Evolutionary conservation across 371 early-diverging fungal genomes (phyloP).

Genomic region (Scutellospora calospora): DNA sequence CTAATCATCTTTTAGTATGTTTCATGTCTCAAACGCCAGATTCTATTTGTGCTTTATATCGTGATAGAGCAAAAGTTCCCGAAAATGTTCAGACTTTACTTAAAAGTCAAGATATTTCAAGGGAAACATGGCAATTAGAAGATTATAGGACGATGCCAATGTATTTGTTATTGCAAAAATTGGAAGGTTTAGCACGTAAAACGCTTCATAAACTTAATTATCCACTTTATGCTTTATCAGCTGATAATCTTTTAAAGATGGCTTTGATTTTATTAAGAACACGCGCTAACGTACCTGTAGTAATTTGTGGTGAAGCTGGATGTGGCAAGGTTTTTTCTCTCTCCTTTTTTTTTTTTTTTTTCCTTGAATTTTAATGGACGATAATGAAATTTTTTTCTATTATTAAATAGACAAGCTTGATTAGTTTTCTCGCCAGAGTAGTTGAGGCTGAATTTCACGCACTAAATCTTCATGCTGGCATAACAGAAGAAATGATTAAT

Average conservation of each 20-base stretch:
- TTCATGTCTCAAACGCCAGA: conserved; percentile 39
- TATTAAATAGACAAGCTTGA: conserved; percentile 44
- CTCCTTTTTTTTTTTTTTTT: not conserved
- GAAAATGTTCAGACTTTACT: conserved; percentile 25
- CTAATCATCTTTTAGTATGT: conserved; percentile 42
- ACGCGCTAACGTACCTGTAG: conserved; percentile 37
- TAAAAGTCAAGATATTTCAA: conserved; percentile 23
- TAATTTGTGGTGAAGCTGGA: conserved; percentile 42
- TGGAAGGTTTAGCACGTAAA: conserved; percentile 38
- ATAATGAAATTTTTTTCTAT: not conserved
- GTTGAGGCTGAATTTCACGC: conserved; percentile 35
- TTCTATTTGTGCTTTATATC: conserved; percentile 37
- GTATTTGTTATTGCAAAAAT: not conserved
- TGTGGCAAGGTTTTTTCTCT: conserved; percentile 39
- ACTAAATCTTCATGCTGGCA: conserved; percentile 45
- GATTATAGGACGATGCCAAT: conserved; percentile 26
- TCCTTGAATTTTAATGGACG: not conserved
- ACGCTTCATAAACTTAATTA: not conserved
- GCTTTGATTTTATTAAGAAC: conserved; percentile 40
- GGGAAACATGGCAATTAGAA: conserved; percentile 6
- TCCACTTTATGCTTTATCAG: conserved; percentile 40
- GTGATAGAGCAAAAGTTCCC: conserved; percentile 30
- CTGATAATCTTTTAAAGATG: conserved; percentile 41
- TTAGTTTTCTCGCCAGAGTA: conserved; percentile 16
- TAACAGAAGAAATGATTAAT: conserved; percentile 30